phyloP scores from a whole-genome alignment of 768 basidiomycete species.

The Hericium coralloides region DNA sequence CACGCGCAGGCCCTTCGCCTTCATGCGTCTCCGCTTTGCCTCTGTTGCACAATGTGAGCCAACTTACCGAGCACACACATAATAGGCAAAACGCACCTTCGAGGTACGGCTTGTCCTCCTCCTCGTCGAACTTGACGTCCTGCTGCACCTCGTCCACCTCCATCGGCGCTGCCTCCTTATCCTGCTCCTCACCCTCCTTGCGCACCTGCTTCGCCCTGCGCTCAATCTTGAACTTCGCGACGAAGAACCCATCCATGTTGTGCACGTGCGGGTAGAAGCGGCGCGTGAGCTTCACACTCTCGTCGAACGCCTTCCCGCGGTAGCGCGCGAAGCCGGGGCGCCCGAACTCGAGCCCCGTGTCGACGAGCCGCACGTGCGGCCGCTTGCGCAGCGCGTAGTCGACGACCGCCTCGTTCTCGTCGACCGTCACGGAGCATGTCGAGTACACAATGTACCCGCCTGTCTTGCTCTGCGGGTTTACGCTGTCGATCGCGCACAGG shows the following conservation, averaged over 20 bases:
- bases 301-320: constrained; percentile 84
- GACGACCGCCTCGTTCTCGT: constrained; percentile 97
- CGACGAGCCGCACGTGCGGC: constrained; percentile 85
- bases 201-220: constrained; percentile 49
- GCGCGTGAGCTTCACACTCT: constrained; percentile 71
- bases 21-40: constrained; percentile 67
- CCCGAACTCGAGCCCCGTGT: constrained; percentile 90
- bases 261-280: constrained; percentile 96
- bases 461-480: constrained; percentile 79
- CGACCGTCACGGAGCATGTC: constrained; percentile 95
- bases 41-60: constrained; percentile 30
- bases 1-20: constrained; percentile 63
- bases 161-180: constrained; percentile 15
- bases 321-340: constrained; percentile 84
- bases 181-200: constrained; percentile 22
- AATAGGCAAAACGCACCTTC: constrained; percentile 47
- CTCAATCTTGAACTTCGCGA: constrained; percentile 96
- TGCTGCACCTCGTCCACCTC: constrained; percentile 20
- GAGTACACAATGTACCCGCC: constrained; percentile 97
- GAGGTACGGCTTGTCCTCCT: constrained; percentile 52
- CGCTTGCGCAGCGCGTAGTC: constrained; percentile 95
- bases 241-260: constrained; percentile 99
- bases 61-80: not conserved
- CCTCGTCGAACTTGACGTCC: constrained; percentile 21
- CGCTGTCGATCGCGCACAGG: constrained; percentile 95